Evolutionary conservation across 768 basidiomycete species (phyloP).

Genomic region (Leccinum sublutescens): DNA sequence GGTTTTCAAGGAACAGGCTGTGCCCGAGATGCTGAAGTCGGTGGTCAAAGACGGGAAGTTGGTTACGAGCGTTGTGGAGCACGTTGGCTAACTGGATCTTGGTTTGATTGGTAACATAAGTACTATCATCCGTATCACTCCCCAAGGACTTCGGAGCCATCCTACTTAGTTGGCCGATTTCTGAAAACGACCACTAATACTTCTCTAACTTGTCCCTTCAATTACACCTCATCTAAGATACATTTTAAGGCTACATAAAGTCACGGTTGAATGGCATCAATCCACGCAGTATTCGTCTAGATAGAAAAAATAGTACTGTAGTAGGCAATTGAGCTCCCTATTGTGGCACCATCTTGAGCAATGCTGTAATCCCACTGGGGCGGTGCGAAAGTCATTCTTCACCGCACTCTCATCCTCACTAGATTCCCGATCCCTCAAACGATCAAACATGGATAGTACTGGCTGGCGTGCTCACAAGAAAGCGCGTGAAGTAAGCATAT

Average conservation of each 20-base stretch:
- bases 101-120: neutral
- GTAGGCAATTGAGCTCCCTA: too few species aligned
- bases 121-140: too few species aligned
- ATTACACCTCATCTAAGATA: too few species aligned
- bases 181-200: too few species aligned
- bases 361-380: neutral
- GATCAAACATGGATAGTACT: constrained; percentile 59
- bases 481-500: constrained; percentile 49
- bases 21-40: constrained; percentile 96
- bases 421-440: neutral
- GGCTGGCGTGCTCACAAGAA: constrained; percentile 74
- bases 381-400: neutral
- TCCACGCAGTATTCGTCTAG: too few species aligned
- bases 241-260: too few species aligned
- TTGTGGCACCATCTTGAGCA: neutral
- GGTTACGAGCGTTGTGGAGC: constrained; percentile 87
- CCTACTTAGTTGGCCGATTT: too few species aligned
- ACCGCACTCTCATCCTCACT: neutral
- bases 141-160: too few species aligned
- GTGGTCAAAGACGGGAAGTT: constrained; percentile 78
- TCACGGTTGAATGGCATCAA: too few species aligned
- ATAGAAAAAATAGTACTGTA: too few species aligned
- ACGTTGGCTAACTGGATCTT: constrained; percentile 48
- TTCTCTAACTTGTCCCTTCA: too few species aligned
- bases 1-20: constrained; percentile 81